phyloP scores from a whole-genome alignment of 306 rosid species.

The Vigna radiata region DNA sequence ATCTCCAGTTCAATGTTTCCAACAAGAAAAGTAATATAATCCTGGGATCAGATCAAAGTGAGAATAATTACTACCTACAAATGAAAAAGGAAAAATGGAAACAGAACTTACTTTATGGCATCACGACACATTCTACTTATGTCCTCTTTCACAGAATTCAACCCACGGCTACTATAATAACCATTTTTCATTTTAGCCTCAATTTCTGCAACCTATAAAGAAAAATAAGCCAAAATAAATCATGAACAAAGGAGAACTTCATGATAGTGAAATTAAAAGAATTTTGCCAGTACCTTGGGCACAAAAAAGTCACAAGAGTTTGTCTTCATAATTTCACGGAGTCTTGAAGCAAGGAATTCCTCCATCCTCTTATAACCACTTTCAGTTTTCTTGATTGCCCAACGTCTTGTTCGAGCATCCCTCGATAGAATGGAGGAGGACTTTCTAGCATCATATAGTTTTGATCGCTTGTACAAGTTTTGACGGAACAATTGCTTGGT shows the following conservation, averaged over 20 bases:
- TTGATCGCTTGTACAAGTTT: slow-evolving; percentile 92
- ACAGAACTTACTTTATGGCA: slow-evolving; percentile 81
- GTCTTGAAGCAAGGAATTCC: slow-evolving; percentile 83
- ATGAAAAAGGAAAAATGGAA: slow-evolving; percentile 23
- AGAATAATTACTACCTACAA: not conserved
- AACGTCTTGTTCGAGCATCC: slow-evolving; percentile 96
- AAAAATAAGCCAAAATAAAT: slow-evolving; percentile 34
- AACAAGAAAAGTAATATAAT: slow-evolving; percentile 22
- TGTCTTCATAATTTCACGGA: slow-evolving; percentile 90
- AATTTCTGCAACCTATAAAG: slow-evolving; percentile 86
- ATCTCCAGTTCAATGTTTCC: slow-evolving; percentile 29
- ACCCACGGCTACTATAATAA: slow-evolving; percentile 85
- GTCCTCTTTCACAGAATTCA: slow-evolving; percentile 89
- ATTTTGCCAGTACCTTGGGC: slow-evolving; percentile 71
- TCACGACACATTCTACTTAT: slow-evolving; percentile 96
- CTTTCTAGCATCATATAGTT: slow-evolving; percentile 92
- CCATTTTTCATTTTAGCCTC: slow-evolving; percentile 86
- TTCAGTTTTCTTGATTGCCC: slow-evolving; percentile 97
- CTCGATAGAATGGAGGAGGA: slow-evolving; percentile 98
- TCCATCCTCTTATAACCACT: slow-evolving; percentile 93
- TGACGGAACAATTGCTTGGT: slow-evolving; percentile 79
- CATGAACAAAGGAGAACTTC: slow-evolving; percentile 13
- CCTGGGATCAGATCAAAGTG: slow-evolving; percentile 22
- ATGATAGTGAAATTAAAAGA: slow-evolving; percentile 20
- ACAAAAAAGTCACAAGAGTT: slow-evolving; percentile 83